Evolutionary conservation across 2,329 filamentous ascomycete species (phyloP).

Genomic region (Neonectria sp.): DNA sequence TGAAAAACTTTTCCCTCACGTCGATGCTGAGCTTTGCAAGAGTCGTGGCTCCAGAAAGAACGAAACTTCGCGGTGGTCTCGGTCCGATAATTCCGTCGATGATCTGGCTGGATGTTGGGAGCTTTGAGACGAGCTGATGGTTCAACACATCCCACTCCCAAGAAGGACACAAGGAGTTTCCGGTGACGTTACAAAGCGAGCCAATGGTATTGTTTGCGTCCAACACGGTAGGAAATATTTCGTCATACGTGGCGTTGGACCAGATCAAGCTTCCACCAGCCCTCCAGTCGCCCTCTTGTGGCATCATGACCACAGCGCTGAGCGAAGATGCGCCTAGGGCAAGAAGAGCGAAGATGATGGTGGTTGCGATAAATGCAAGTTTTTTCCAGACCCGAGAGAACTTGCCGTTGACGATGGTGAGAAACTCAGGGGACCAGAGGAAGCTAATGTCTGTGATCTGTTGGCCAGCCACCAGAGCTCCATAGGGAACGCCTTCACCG

Average conservation of each 20-base stretch:
- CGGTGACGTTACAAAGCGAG: constrained; percentile 22
- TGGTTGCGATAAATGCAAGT: constrained; percentile 29
- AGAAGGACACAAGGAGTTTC: constrained; percentile 37
- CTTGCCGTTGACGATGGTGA: constrained; percentile 34
- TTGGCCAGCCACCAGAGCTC: constrained; percentile 38
- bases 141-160: constrained; percentile 43
- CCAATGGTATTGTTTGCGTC: constrained; percentile 30
- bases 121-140: constrained; percentile 36
- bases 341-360: constrained; percentile 36
- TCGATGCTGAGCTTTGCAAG: constrained; percentile 33
- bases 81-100: constrained; percentile 32
- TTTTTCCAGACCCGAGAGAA: constrained; percentile 41
- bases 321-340: constrained; percentile 39
- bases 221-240: constrained; percentile 28
- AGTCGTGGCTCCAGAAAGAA: constrained; percentile 29
- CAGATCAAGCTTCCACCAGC: constrained; percentile 39
- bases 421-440: constrained; percentile 40
- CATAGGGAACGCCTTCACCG: constrained; percentile 37
- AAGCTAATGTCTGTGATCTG: constrained; percentile 42
- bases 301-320: constrained; percentile 43
- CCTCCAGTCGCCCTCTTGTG: constrained; percentile 39
- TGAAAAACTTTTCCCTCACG: constrained; percentile 35
- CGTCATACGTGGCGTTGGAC: constrained; percentile 33
- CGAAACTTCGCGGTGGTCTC: constrained; percentile 33
- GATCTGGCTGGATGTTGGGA: constrained; percentile 31